These are phyloP conservation scores for Leishmania turanica DNA, from an alignment of 208 protist genomes.

Conservation along the genomic window DNA sequence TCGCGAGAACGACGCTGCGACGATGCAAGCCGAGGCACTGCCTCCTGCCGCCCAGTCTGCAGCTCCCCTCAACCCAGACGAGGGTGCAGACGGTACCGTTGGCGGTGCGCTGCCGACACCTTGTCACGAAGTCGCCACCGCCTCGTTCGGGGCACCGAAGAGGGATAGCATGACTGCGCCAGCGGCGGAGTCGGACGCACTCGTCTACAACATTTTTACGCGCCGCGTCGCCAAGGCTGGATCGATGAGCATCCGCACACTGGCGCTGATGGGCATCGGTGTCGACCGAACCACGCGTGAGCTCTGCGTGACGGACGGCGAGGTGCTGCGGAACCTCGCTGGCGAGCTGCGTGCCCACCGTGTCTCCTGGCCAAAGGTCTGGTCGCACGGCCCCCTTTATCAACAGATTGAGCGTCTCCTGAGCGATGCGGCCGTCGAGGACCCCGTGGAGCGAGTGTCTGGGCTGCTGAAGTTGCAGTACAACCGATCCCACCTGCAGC, in stretches of 20 bases:
- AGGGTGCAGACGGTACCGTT: not conserved
- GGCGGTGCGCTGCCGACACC: not conserved
- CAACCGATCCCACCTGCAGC: slow-evolving; percentile 27
- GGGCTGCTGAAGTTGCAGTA: slow-evolving; percentile 55
- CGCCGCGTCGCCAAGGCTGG: slow-evolving; percentile 61
- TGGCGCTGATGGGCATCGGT: slow-evolving; percentile 68
- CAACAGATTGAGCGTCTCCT: slow-evolving; percentile 47
- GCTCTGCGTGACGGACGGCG: slow-evolving; percentile 47
- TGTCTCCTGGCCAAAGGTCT: slow-evolving; percentile 66
- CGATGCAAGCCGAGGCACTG: not conserved
- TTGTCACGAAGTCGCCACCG: not conserved
- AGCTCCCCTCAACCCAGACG: not conserved
- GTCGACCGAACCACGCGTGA: slow-evolving; percentile 44
- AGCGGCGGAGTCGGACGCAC: slow-evolving; percentile 10
- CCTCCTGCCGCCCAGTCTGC: not conserved
- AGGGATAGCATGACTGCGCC: not conserved
- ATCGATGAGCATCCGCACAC: slow-evolving; percentile 44
- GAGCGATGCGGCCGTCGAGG: slow-evolving; percentile 20
- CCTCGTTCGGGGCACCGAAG: not conserved
- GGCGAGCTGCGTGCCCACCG: slow-evolving; percentile 38
- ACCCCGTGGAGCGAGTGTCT: slow-evolving; percentile 38
- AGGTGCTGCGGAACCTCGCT: slow-evolving; percentile 47
- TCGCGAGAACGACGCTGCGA: not conserved
- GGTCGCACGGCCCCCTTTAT: slow-evolving; percentile 55
- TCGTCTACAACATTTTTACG: slow-evolving; percentile 89